Evolutionary conservation across 768 basidiomycete species (phyloP).

Genomic region (Pleurotus tuoliensis): DNA sequence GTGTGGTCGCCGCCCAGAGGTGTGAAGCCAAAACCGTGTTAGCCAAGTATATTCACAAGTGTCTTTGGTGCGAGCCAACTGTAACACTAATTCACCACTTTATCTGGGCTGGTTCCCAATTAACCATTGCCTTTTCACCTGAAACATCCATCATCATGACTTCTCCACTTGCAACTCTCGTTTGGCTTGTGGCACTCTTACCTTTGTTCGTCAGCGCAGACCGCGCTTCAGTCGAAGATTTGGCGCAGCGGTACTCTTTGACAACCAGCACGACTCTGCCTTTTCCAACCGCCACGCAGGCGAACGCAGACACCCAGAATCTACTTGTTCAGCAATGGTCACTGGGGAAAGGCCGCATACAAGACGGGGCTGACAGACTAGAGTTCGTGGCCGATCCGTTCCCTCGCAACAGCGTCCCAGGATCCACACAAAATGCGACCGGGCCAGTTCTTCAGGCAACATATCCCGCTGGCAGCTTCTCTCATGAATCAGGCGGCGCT

Average conservation of each 20-base stretch:
- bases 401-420: constrained; percentile 41
- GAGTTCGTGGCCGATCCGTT: constrained; percentile 69
- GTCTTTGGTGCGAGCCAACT: too few relatives aligned
- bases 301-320: constrained; percentile 43
- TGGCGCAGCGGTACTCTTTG: constrained; percentile 51
- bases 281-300: constrained; percentile 60
- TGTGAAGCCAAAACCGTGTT: too few relatives aligned
- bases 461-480: constrained; percentile 60
- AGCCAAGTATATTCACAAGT: too few relatives aligned
- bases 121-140: too few relatives aligned
- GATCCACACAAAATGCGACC: constrained; percentile 20
- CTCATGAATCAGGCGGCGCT: constrained; percentile 55
- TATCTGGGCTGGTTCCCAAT: too few relatives aligned
- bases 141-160: background rate
- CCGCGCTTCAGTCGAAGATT: constrained; percentile 20
- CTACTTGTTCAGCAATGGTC: constrained; percentile 58
- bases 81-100: too few relatives aligned
- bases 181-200: background rate
- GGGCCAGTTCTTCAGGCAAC: constrained; percentile 56
- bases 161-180: background rate
- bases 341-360: constrained; percentile 56
- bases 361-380: constrained; percentile 51
- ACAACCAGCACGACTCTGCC: constrained; percentile 59
- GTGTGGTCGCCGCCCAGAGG: too few relatives aligned
- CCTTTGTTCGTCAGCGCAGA: background rate